Base-by-base conservation (phyloP, 2,329 filamentous ascomycete genomes). In the Sporothrix pseudoabietina region DNA sequence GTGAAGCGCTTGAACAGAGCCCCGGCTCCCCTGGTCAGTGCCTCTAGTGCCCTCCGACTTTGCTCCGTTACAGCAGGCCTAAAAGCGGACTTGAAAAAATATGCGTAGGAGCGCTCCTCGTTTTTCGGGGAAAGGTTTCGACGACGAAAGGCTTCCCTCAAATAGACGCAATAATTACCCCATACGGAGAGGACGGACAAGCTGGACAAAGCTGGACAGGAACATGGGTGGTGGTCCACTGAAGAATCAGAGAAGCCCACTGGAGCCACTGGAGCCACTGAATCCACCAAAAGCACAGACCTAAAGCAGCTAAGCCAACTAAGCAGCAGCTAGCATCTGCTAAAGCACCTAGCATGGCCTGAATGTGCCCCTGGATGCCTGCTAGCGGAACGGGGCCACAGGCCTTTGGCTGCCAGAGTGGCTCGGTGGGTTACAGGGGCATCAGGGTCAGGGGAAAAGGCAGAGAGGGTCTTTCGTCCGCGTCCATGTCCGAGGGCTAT, bases 161-260 rank as follows among this genome's bases (percentile, higher is more conserved):
- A 65, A 44, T 26, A 44, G 59, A 65, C 35, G 39, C 35, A 7
- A 14, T n/a, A 10, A 44, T 41, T 63, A 63, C 59, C 59, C 35
- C n/a, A 44, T 65, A 65, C n/a, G 39, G 35, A 44, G 59, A 65
- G 35, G 39, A 55, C 52, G 52, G n/a, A 26, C 52, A 30, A 30
- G n/a, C 16, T n/a, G 19, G 49, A 54, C 49, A 54, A 22, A 44
- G 41, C 39, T 41, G 49, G 19, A 22, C 19, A 54, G 8, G 52
- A 8, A 26, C 3, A 12, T 16, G 16, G 2, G 32, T n/a, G 26
- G 30, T 49, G 44, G 9, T 5, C 54, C 54, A 57, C 54, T 32
- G 54, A 32, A 57, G 26, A 32, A 57, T 49, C 44, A 19, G 44
- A 49, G 44, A 49, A 19, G 44, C 44, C 44, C 44, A 49, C 44